Conservation (phyloP, 2,329 filamentous ascomycete species). For the Dothistroma septosporum region DNA sequence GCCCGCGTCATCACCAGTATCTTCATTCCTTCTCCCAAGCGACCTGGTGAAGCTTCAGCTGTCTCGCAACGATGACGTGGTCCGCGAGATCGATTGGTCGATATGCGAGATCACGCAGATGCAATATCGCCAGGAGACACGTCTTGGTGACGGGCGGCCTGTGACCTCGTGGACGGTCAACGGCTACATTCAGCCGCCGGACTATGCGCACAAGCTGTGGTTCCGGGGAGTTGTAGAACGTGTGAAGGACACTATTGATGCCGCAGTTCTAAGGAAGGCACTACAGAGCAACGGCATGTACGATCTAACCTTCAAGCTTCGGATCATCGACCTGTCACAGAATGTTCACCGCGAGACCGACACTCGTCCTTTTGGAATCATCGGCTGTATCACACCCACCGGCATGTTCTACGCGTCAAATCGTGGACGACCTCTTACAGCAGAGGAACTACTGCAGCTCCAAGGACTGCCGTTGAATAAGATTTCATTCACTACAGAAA, state of each 20-base stretch:
- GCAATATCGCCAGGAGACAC: slow-evolving; percentile 47
- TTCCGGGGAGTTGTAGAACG: slow-evolving; percentile 53
- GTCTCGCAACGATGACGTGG: slow-evolving; percentile 16
- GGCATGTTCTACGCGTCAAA: slow-evolving; percentile 60
- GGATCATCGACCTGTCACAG: slow-evolving; percentile 63
- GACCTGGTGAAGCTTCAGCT: slow-evolving; percentile 41
- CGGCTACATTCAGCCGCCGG: slow-evolving; percentile 51
- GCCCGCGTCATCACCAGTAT: slow-evolving; percentile 58
- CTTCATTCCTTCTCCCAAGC: slow-evolving; percentile 56
- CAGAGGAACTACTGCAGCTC: slow-evolving; percentile 59
- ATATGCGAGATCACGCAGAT: slow-evolving; percentile 59
- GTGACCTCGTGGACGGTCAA: slow-evolving; percentile 58
- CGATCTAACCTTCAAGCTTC: slow-evolving; percentile 57
- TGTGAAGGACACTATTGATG: slow-evolving; percentile 63
- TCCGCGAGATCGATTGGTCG: slow-evolving; percentile 47
- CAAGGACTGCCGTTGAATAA: slow-evolving; percentile 65
- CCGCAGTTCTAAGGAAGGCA: slow-evolving; percentile 50
- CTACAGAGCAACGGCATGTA: slow-evolving; percentile 38
- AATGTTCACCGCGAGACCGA: slow-evolving; percentile 62
- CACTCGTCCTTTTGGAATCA: slow-evolving; percentile 51
- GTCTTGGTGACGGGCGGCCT: slow-evolving; percentile 53
- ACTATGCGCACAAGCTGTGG: slow-evolving; percentile 53
- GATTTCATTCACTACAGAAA: slow-evolving; percentile 62
- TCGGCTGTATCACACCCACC: slow-evolving; percentile 64
- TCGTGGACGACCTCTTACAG: slow-evolving; percentile 57